Evolutionary conservation across 2,329 filamentous ascomycete genomes (phyloP).

Genomic region (Fusarium keratoplasticum): DNA sequence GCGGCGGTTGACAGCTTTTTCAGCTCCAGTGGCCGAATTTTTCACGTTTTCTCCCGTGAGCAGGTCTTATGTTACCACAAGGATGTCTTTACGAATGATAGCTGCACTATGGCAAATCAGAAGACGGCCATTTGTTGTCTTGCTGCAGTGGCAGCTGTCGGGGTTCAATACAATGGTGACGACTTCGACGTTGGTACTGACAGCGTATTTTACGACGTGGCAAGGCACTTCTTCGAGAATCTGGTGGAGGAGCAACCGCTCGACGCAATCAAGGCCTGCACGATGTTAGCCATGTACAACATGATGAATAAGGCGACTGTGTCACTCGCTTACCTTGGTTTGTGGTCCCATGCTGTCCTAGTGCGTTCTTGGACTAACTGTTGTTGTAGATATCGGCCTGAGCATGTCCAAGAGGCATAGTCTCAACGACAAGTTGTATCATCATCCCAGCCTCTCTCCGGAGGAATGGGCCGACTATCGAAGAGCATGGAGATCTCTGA

Average conservation of each 20-base stretch:
- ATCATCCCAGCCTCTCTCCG: not conserved
- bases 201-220: not conserved
- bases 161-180: not conserved
- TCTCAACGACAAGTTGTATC: not conserved
- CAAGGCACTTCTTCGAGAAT: not conserved
- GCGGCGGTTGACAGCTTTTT: not conserved
- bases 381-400: not conserved
- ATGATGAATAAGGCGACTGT: not conserved
- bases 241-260: not conserved
- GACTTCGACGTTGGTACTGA: not conserved
- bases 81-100: not conserved
- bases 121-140: not conserved
- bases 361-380: not conserved
- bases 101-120: not conserved
- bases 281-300: not conserved
- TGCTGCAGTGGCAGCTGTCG: not conserved
- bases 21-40: not conserved
- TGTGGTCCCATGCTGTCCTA: not conserved
- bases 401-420: not conserved
- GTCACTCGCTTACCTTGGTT: not conserved
- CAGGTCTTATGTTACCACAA: not conserved
- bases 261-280: not conserved
- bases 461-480: not conserved
- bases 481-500: not conserved
- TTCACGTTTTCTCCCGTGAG: not conserved